Evolutionary conservation across 2,329 filamentous ascomycete species (phyloP).

Genomic region (Botrytis fabae): DNA sequence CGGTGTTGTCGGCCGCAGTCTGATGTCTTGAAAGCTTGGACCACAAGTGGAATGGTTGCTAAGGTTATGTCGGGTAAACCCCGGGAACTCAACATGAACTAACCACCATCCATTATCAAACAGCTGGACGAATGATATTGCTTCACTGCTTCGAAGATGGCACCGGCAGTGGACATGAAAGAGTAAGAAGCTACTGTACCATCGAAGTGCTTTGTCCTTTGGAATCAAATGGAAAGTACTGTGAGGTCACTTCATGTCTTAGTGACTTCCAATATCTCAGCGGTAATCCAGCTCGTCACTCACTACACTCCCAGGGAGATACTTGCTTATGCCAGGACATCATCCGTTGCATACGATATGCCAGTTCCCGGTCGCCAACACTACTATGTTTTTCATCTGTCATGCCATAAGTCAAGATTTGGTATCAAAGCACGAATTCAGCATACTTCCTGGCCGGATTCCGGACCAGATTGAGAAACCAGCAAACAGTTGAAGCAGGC

Average conservation of each 20-base stretch:
- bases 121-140: neutral
- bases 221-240: neutral
- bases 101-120: neutral
- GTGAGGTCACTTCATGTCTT: neutral
- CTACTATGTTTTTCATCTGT: neutral
- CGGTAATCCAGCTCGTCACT: neutral
- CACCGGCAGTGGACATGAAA: neutral
- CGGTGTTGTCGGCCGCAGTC: conserved; percentile 20
- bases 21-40: conserved; percentile 8
- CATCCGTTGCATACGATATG: neutral
- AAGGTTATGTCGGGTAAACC: neutral
- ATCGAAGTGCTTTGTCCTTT: neutral
- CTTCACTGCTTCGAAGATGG: neutral
- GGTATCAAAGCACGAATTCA: neutral
- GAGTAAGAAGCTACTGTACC: neutral
- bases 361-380: too few relatives aligned
- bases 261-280: neutral
- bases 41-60: neutral
- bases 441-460: neutral
- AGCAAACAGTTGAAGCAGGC: neutral
- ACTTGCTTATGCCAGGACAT: neutral
- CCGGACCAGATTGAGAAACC: neutral
- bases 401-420: neutral
- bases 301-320: neutral
- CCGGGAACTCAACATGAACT: neutral